phyloP scores from a whole-genome alignment of 768 basidiomycete genomes.

The Lyophyllum semitale region DNA sequence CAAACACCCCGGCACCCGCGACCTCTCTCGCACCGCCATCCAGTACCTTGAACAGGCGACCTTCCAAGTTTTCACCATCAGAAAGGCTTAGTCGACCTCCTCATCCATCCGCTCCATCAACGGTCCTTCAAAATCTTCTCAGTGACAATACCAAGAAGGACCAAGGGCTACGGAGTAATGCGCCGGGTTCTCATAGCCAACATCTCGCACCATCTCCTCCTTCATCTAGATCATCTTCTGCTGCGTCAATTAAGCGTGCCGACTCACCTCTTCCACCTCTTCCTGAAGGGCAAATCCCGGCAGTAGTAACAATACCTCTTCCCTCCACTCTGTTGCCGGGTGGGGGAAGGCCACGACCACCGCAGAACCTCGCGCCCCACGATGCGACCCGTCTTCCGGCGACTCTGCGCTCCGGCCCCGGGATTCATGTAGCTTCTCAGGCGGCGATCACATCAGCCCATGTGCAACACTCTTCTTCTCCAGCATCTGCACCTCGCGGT shows the following conservation, averaged over 20 bases:
- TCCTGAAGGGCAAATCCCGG: slow-evolving; percentile 25
- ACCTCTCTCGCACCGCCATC: slow-evolving; percentile 27
- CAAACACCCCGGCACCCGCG: slow-evolving; percentile 60
- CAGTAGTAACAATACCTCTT: slow-evolving; percentile 14
- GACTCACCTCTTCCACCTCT: slow-evolving; percentile 42
- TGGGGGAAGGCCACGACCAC: slow-evolving; percentile 15
- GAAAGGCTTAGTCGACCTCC: slow-evolving; percentile 53
- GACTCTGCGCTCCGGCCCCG: slow-evolving; percentile 40
- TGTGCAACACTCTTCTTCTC: slow-evolving; percentile 7
- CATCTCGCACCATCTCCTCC: slow-evolving; percentile 21
- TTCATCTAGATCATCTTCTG: slow-evolving; percentile 21
- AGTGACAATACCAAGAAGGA: slow-evolving; percentile 6
- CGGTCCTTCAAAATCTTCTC: slow-evolving; percentile 13
- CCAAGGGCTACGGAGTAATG: slow-evolving; percentile 1
- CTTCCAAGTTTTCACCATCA: slow-evolving; percentile 53
- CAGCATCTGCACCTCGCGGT: slow-evolving; percentile 1
- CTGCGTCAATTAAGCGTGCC: slow-evolving; percentile 21
- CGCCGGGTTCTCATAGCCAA: neutral
- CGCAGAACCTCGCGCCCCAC: slow-evolving; percentile 13
- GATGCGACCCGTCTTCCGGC: slow-evolving; percentile 33
- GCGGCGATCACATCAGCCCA: slow-evolving; percentile 2
- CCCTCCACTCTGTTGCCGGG: slow-evolving; percentile 21
- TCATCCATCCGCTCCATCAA: slow-evolving; percentile 20
- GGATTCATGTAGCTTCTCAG: slow-evolving; percentile 6
- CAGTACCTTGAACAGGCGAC: slow-evolving; percentile 41